phyloP scores from a whole-genome alignment of 306 rosid species.

The Vigna trinervia region DNA sequence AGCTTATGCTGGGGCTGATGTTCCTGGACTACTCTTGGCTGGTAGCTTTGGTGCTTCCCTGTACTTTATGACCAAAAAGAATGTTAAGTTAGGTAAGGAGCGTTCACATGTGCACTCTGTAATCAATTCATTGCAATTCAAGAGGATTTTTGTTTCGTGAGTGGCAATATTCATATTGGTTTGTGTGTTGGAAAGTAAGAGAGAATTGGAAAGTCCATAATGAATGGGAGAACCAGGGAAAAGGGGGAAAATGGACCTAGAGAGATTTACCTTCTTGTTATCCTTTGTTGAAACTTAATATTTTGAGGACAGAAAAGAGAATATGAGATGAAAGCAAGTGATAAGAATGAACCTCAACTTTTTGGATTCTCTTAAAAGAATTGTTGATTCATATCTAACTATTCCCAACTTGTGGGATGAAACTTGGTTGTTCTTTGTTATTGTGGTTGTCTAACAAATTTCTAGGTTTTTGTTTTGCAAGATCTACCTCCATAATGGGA shows the following conservation, averaged over 20 bases:
- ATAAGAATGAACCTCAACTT: constrained; percentile 2
- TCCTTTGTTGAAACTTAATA: constrained; percentile 22
- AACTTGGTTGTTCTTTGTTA: background rate
- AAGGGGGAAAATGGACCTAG: background rate
- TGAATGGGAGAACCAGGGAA: constrained; percentile 21
- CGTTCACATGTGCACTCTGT: constrained; percentile 34
- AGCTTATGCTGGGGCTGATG: constrained; percentile 79
- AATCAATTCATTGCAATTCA: constrained; percentile 31
- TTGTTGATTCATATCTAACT: background rate
- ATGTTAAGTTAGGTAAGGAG: constrained; percentile 80
- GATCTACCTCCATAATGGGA: background rate
- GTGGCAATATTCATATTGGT: constrained; percentile 11
- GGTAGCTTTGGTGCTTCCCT: constrained; percentile 99
- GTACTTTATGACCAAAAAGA: constrained; percentile 93
- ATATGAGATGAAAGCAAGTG: constrained; percentile 29
- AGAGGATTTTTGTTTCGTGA: constrained; percentile 7
- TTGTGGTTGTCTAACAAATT: constrained; percentile 6
- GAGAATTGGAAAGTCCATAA: constrained; percentile 14
- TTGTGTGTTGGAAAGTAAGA: constrained; percentile 31
- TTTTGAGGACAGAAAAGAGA: constrained; percentile 16
- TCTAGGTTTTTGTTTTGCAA: constrained; percentile 30
- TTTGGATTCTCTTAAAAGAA: constrained; percentile 18
- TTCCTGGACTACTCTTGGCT: constrained; percentile 96
- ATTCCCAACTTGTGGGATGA: background rate
- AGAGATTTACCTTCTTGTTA: constrained; percentile 20